phyloP scores from a whole-genome alignment of 257 asterid genomes.

The Parsonsia alboflavescens region DNA sequence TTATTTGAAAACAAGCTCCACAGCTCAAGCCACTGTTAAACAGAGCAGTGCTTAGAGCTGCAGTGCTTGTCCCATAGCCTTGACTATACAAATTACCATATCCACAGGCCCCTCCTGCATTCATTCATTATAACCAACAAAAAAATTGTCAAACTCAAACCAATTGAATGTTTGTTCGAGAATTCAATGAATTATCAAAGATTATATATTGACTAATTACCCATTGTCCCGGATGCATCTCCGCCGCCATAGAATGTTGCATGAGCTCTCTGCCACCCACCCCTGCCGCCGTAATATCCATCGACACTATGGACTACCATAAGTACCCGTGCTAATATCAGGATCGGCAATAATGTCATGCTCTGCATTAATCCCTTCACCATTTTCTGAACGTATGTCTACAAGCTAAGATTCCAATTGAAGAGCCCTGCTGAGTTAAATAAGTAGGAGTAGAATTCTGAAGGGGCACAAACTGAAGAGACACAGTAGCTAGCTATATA shows the following conservation, averaged over 20 bases:
- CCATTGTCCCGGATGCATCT: conserved; percentile 67
- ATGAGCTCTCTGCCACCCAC: conserved; percentile 46
- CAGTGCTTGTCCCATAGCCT: conserved; percentile 54
- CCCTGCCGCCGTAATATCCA: neutral
- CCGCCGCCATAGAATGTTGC: conserved; percentile 69
- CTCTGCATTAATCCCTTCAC: neutral
- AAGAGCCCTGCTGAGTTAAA: neutral
- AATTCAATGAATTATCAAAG: no score
- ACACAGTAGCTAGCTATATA: neutral
- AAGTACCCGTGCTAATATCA: neutral
- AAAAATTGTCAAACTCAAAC: no score
- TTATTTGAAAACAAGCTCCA: conserved; percentile 47
- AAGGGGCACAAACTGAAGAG: neutral
- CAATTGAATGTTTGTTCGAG: no score
- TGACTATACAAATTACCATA: conserved; percentile 54
- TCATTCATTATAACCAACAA: neutral
- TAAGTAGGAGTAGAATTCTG: neutral
- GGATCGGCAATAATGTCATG: neutral
- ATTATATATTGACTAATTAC: conserved; percentile 17
- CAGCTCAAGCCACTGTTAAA: conserved; percentile 54
- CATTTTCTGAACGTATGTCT: neutral
- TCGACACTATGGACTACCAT: neutral
- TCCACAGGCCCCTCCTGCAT: conserved; percentile 61
- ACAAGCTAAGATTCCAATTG: neutral
- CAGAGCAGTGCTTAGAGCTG: conserved; percentile 41